Evolutionary conservation across 495 filamentous ascomycete genomes (phyloP).

Genomic region (Talaromyces ruber): DNA sequence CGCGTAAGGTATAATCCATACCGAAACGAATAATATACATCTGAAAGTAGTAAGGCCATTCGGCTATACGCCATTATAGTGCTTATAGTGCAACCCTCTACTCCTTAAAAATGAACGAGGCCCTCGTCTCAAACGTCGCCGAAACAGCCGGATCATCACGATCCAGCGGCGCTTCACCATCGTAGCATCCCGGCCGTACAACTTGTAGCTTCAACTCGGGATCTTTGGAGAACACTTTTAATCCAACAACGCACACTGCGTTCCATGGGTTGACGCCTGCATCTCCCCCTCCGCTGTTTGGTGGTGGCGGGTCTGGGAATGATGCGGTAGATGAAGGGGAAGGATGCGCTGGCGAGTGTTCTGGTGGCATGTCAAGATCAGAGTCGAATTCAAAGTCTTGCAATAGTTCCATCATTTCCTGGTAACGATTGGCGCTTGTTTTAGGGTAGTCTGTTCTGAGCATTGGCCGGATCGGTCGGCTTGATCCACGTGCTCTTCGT

Average conservation of each 20-base stretch:
- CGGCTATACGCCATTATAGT: not conserved
- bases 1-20: not conserved
- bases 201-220: constrained; percentile 44
- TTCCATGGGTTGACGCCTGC: constrained; percentile 64
- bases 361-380: constrained; percentile 36
- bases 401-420: constrained; percentile 20
- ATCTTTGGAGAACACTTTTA: constrained; percentile 64
- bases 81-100: not conserved
- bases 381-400: constrained; percentile 43
- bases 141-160: constrained; percentile 45
- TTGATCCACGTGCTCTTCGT: not conserved
- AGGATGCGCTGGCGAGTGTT: constrained; percentile 12
- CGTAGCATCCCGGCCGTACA: constrained; percentile 41
- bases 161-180: constrained; percentile 43
- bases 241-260: constrained; percentile 69
- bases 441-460: constrained; percentile 20
- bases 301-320: not conserved
- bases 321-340: not conserved
- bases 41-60: not conserved
- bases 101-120: not conserved
- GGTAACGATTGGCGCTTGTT: constrained; percentile 7
- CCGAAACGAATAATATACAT: not conserved
- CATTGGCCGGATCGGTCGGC: constrained; percentile 15
- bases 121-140: not conserved
- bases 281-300: not conserved